phyloP scores from a whole-genome alignment of 2,329 filamentous ascomycete species.

The Tympanopsis confertula region DNA sequence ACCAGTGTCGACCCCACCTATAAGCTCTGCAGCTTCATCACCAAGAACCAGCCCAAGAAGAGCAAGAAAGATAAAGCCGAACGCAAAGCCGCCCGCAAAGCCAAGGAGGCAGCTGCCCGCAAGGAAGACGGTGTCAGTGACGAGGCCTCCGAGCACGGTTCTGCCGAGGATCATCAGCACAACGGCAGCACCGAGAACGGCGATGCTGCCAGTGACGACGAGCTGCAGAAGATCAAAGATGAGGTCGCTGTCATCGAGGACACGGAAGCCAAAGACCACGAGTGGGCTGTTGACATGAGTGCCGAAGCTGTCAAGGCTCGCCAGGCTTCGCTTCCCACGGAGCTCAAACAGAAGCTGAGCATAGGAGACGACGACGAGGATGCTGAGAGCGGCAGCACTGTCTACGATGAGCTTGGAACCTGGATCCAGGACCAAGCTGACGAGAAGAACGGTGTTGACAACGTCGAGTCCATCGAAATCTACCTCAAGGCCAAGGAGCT shows the following conservation, averaged over 20 bases:
- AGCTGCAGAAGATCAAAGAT: slow-evolving; percentile 72
- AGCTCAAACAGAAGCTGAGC: slow-evolving; percentile 85
- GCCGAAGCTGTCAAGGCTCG: slow-evolving; percentile 90
- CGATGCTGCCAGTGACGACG: slow-evolving; percentile 70
- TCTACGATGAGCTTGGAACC: slow-evolving; percentile 82
- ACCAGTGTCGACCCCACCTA: slow-evolving; percentile 82
- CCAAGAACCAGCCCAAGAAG: slow-evolving; percentile 90
- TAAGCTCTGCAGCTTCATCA: slow-evolving; percentile 93
- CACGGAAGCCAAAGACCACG: slow-evolving; percentile 64
- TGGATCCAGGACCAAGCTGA: slow-evolving; percentile 74
- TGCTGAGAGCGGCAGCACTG: slow-evolving; percentile 61
- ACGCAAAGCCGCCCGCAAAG: slow-evolving; percentile 74
- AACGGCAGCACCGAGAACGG: slow-evolving; percentile 32
- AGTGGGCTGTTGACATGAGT: slow-evolving; percentile 95
- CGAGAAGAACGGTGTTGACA: slow-evolving; percentile 61
- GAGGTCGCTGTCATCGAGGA: slow-evolving; percentile 36
- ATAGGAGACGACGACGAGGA: slow-evolving; percentile 71
- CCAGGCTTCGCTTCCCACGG: slow-evolving; percentile 81
- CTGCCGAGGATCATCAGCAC: slow-evolving; percentile 34
- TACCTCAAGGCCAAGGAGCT: slow-evolving; percentile 96
- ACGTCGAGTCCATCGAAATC: slow-evolving; percentile 79
- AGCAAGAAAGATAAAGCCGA: slow-evolving; percentile 92
- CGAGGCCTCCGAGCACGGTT: slow-evolving; percentile 30
- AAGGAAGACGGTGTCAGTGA: slow-evolving; percentile 49
- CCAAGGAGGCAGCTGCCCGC: slow-evolving; percentile 37